These are phyloP conservation scores for Pseudocercospora macadamiae DNA, from an alignment of 2,329 filamentous ascomycete genomes.

Conservation along the genomic window DNA sequence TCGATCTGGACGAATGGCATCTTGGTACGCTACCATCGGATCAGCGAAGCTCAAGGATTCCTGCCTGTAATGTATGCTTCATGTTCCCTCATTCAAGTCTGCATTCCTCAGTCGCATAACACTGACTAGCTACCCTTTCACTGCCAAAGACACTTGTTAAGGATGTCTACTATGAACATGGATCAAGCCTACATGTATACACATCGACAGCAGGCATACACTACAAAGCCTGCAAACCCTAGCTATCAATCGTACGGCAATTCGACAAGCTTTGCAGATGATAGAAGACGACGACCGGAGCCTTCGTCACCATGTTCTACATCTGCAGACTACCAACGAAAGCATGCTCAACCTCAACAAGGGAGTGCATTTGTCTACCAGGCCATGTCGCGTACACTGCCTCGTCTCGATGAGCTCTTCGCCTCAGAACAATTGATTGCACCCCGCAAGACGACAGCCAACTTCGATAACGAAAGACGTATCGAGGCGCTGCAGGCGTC, in stretches of 20 bases:
- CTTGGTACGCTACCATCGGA: constrained; percentile 8
- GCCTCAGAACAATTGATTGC: constrained; percentile 19
- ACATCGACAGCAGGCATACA: background rate
- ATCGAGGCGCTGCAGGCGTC: background rate
- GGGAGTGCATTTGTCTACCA: constrained; percentile 4
- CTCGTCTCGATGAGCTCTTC: constrained; percentile 19
- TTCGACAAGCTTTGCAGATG: constrained; percentile 4
- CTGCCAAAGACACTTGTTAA: background rate
- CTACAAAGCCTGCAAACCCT: background rate
- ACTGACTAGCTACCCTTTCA: background rate
- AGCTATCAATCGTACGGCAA: background rate
- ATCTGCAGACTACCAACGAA: constrained; percentile 2
- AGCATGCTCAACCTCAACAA: background rate
- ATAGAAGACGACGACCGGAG: constrained; percentile 1
- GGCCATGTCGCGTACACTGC: constrained; percentile 10
- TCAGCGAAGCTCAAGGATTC: background rate
- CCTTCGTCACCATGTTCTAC: background rate
- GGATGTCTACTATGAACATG: background rate
- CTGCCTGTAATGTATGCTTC: constrained; percentile 2
- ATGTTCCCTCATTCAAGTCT: background rate
- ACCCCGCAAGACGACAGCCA: background rate
- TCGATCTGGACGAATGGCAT: constrained; percentile 1
- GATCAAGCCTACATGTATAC: background rate
- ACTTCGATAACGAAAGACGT: background rate
- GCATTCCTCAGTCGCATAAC: background rate